Conservation (phyloP, 2,329 filamentous ascomycete genomes). For the Colletotrichum eremochloae region DNA sequence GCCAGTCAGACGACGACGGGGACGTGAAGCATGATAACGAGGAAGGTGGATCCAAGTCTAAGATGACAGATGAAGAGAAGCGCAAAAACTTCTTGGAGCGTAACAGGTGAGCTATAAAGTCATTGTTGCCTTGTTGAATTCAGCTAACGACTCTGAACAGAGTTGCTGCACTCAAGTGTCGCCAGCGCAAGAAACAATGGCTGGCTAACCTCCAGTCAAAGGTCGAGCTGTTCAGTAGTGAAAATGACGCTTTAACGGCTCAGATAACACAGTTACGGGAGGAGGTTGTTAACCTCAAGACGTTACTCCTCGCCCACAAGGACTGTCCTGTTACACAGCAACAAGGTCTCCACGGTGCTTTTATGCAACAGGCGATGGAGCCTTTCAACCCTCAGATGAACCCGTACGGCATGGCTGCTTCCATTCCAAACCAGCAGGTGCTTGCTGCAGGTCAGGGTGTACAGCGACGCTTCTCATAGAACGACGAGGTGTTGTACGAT, state of each 20-base stretch:
- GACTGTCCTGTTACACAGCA: conserved; percentile 94
- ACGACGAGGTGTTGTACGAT: conserved; percentile 31
- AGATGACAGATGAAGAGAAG: conserved; percentile 99
- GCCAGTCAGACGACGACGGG: conserved; percentile 62
- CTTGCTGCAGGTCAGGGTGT: conserved; percentile 67
- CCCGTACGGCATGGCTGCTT: conserved; percentile 69
- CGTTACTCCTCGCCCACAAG: conserved; percentile 91
- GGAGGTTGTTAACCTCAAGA: conserved; percentile 96
- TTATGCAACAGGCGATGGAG: conserved; percentile 69
- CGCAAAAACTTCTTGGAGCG: conserved; percentile 97
- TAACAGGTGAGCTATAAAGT: conserved; percentile 78
- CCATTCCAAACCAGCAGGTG: conserved; percentile 66
- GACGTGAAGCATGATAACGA: conserved; percentile 63
- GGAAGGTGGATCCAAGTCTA: conserved; percentile 72
- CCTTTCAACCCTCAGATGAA: conserved; percentile 69
- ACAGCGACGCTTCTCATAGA: conserved; percentile 70
- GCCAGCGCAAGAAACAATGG: conserved; percentile 99
- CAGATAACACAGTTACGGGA: conserved; percentile 89
- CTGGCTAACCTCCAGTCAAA: conserved; percentile 93
- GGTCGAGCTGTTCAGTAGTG: conserved; percentile 90
- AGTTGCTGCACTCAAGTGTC: conserved; percentile 95
- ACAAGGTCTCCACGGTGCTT: conserved; percentile 76
- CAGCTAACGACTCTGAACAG: conserved; percentile 61
- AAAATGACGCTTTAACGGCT: conserved; percentile 88
- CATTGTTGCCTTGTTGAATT: not conserved